Percentiles rank a stretch among this genome's conserved stretches.
Conservation (phyloP, 1,284 basidiomycete genomes). For the Apiotrichum gamsii region DNA sequence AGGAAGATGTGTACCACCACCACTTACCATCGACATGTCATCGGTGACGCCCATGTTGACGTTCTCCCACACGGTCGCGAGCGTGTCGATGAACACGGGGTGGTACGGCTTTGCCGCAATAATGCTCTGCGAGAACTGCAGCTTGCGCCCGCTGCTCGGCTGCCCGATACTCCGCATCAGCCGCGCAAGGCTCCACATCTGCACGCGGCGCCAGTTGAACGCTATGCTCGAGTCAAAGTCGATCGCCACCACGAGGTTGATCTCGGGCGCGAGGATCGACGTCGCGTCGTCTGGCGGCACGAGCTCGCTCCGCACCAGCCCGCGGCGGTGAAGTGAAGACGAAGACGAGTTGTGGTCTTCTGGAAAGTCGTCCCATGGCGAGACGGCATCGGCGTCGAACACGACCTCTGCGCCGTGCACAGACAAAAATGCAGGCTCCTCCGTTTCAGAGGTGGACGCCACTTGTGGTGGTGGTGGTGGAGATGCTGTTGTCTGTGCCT, state of each 20-base stretch:
- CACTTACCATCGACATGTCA: not conserved
- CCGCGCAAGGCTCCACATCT: constrained; percentile 2
- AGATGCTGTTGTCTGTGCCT: too few species aligned
- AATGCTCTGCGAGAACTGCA: constrained; percentile 31
- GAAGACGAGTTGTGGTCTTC: not conserved
- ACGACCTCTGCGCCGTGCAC: too few species aligned
- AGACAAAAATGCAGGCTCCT: too few species aligned
- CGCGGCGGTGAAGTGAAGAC: not conserved
- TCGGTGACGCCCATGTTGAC: not conserved
- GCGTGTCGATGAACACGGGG: constrained; percentile 31
- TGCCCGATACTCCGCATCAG: not conserved
- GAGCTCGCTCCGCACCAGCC: not conserved
- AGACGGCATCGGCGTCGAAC: not conserved
- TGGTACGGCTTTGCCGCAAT: constrained; percentile 29
- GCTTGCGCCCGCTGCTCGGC: constrained; percentile 4
- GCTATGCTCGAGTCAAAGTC: constrained; percentile 29
- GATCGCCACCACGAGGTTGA: constrained; percentile 29
- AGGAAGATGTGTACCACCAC: too few species aligned
- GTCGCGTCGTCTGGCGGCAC: constrained; percentile 11
- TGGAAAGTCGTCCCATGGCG: too few species aligned
- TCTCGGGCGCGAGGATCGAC: constrained; percentile 26
- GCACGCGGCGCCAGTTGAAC: constrained; percentile 6
- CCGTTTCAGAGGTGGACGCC: too few species aligned
- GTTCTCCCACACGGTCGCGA: constrained; percentile 20
- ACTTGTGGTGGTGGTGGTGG: too few species aligned